Evolutionary conservation across 352 stramenopile species (phyloP), one percentile per base, ranked within the genome.

Genomic region (Phytophthora uliginosa): DNA sequence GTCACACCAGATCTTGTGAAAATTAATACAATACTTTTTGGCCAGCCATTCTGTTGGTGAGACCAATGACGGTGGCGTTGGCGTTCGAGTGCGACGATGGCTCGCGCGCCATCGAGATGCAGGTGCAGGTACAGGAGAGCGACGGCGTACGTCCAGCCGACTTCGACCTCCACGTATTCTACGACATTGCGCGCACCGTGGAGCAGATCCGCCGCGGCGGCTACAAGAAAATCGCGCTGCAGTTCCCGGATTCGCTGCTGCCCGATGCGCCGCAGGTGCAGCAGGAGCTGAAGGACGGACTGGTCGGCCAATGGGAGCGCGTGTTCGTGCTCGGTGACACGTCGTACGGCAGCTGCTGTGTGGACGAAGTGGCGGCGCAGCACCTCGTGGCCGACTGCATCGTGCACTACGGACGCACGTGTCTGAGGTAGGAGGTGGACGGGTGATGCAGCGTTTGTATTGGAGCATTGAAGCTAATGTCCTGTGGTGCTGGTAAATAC

Each of bases 281-380:
- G 68, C 76, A 90, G 59, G 74, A 89, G 59, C 76, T 96, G 3
- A 91, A 87, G 69, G 69, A 86, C 28, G 57, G 77, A 12, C 71
- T 88, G 6, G 53, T 71, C 9, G 69, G 75, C 13, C 74, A 92
- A 68, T 82, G 76, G 66, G 76, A 92, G 59, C 87, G 87, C 38
- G 83, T 99, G 22, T 99, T 99, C 67, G 86, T 98, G 28, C 77
- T 99, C 15, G 97, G 97, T 22, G 97, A 99, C 76, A 99, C 97
- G 9, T 99, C 96, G 24, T 98, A 98, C 71, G 95, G 92, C 47
- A 97, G 91, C 62, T 99, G 97, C 83, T 99, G 97, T 76, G 95
- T 98, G 40, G 97, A 99, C 78, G 94, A 99, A 77, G 94, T 99
- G 28, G 93, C 94, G 13, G 96, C 96, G 45, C 87, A 98, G 68